Evolutionary conservation across 495 filamentous ascomycete species (phyloP).

Genomic region (Aspergillus heteromorphus): DNA sequence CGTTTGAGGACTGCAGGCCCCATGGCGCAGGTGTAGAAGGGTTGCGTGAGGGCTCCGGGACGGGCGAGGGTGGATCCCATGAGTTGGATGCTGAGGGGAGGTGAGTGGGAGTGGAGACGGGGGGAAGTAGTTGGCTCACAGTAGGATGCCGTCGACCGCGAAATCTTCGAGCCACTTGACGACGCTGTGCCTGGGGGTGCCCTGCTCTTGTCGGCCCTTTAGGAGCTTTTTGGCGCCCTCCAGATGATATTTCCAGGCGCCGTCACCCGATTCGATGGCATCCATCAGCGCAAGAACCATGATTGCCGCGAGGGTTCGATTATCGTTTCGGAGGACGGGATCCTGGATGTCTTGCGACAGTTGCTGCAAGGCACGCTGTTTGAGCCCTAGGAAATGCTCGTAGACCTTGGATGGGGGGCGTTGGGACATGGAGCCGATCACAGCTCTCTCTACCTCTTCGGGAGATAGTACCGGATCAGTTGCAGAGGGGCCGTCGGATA

Average conservation of each 20-base stretch:
- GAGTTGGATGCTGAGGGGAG: constrained; percentile 33
- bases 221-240: constrained; percentile 43
- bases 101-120: background rate
- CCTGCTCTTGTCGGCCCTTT: constrained; percentile 24
- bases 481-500: constrained; percentile 18
- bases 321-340: constrained; percentile 34
- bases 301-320: constrained; percentile 36
- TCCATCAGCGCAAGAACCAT: constrained; percentile 41
- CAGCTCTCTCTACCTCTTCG: constrained; percentile 26
- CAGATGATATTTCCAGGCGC: constrained; percentile 45
- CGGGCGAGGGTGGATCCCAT: constrained; percentile 46
- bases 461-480: constrained; percentile 17
- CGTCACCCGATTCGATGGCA: constrained; percentile 40
- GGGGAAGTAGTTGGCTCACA: constrained; percentile 20
- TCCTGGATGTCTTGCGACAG: constrained; percentile 34
- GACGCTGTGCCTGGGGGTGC: constrained; percentile 18
- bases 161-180: constrained; percentile 38
- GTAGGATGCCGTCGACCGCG: constrained; percentile 38
- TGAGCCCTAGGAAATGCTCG: constrained; percentile 38
- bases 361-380: constrained; percentile 39
- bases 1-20: constrained; percentile 37
- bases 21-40: constrained; percentile 39
- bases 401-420: constrained; percentile 29
- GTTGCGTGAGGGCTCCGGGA: constrained; percentile 39
- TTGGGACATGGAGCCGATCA: constrained; percentile 24